Percentiles rank a stretch among this genome's conserved stretches.
These are phyloP conservation scores for Scolecobasidium constrictum DNA, from an alignment of 2,329 filamentous ascomycete species.

Conservation along the genomic window DNA sequence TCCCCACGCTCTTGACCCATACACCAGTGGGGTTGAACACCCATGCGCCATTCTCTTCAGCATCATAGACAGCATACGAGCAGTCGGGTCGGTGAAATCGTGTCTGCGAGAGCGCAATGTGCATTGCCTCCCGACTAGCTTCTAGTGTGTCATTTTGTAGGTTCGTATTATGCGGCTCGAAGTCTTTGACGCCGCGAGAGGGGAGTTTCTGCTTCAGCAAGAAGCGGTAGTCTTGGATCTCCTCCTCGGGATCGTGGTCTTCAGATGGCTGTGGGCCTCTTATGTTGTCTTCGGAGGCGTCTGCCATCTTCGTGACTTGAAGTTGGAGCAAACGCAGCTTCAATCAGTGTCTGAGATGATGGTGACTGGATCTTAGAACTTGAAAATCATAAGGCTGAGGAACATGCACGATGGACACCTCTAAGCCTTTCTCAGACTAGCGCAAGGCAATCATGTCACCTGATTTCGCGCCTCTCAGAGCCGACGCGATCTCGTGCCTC, in stretches of 20 bases:
- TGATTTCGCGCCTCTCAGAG: too few species aligned
- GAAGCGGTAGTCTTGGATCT: constrained; percentile 78
- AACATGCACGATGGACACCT: too few species aligned
- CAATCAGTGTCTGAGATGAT: too few species aligned
- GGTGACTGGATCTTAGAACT: too few species aligned
- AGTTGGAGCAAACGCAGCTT: too few species aligned
- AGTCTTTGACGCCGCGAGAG: constrained; percentile 92
- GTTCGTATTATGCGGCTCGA: constrained; percentile 81
- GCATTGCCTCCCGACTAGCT: constrained; percentile 76
- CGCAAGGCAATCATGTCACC: too few species aligned
- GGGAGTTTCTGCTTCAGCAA: constrained; percentile 51
- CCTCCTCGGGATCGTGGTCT: constrained; percentile 65
- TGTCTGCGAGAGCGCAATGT: constrained; percentile 70
- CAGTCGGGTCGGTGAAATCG: constrained; percentile 60
- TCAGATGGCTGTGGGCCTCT: constrained; percentile 41
- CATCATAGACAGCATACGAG: constrained; percentile 65
- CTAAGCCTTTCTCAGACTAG: too few species aligned
- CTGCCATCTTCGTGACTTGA: constrained; percentile 24
- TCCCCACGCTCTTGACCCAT: constrained; percentile 68
- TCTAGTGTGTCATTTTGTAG: constrained; percentile 70
- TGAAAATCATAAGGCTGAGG: too few species aligned
- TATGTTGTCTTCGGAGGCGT: constrained; percentile 22
- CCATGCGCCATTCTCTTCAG: constrained; percentile 46
- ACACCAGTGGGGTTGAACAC: constrained; percentile 62
- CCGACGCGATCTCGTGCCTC: too few species aligned